A percentile compares a stretch with the other conserved stretches of the same genome.
Conservation (phyloP, 2,329 filamentous ascomycete genomes). For the Phyllosticta citribraziliensis region DNA sequence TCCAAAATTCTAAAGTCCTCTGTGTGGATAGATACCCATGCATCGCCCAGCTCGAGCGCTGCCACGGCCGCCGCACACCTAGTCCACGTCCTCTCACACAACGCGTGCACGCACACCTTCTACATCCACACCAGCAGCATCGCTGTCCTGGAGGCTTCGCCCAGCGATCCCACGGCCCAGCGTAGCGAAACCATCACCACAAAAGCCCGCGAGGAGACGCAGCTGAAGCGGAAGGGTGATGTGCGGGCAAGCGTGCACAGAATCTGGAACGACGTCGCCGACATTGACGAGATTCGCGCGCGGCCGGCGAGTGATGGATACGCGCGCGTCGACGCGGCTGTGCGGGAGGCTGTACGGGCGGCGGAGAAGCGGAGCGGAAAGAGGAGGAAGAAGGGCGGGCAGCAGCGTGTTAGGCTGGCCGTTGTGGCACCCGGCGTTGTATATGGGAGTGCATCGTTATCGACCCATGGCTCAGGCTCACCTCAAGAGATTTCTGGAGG, state of each 20-base stretch:
- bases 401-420: neutral
- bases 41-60: neutral
- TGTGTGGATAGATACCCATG: neutral
- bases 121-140: neutral
- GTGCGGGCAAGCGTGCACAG: neutral
- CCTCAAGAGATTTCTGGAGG: neutral
- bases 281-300: neutral
- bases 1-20: neutral
- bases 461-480: too few relatives aligned
- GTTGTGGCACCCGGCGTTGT: neutral
- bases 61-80: neutral
- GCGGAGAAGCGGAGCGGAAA: neutral
- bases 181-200: neutral
- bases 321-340: neutral
- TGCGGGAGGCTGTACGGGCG: neutral
- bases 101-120: neutral
- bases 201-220: neutral
- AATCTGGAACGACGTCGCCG: slow-evolving; percentile 1
- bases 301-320: neutral
- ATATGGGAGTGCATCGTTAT: neutral
- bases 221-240: neutral
- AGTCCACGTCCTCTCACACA: neutral
- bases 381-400: neutral
- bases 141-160: neutral
- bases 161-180: neutral